Evolutionary conservation across 176 grass and related monocot genomes (phyloP).

Genomic region (Poa pratensis): DNA sequence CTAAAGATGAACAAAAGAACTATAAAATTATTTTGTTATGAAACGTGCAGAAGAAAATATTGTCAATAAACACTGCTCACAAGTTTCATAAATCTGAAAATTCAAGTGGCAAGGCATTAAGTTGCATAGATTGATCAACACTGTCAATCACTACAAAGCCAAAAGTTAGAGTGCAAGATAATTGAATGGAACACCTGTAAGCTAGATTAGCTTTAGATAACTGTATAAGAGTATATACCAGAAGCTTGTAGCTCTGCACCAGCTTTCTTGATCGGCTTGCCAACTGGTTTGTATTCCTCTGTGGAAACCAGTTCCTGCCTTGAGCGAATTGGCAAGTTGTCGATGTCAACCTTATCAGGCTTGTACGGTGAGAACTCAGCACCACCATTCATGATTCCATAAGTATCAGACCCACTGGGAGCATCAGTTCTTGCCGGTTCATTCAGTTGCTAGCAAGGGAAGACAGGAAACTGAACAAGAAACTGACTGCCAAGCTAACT

Average conservation of each 20-base stretch:
- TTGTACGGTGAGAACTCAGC: not conserved
- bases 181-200: not conserved
- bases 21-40: not conserved
- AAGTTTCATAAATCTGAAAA: not conserved
- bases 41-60: not conserved
- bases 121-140: not conserved
- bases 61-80: not conserved
- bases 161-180: not conserved
- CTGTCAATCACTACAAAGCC: not conserved
- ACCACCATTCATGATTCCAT: slow-evolving; percentile 30
- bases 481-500: slow-evolving; percentile 75
- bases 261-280: slow-evolving; percentile 74
- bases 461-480: slow-evolving; percentile 81
- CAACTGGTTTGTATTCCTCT: slow-evolving; percentile 72
- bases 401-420: slow-evolving; percentile 15
- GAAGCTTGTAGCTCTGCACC: slow-evolving; percentile 88
- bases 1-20: not conserved
- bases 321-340: slow-evolving; percentile 27
- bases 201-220: not conserved
- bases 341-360: not conserved
- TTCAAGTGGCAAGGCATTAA: not conserved
- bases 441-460: slow-evolving; percentile 48
- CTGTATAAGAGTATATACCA: slow-evolving; percentile 49
- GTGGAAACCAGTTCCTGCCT: slow-evolving; percentile 52
- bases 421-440: slow-evolving; percentile 40